Base-by-base conservation (phyloP, 169 alveolate genomes). In the Theileria orientalis region DNA sequence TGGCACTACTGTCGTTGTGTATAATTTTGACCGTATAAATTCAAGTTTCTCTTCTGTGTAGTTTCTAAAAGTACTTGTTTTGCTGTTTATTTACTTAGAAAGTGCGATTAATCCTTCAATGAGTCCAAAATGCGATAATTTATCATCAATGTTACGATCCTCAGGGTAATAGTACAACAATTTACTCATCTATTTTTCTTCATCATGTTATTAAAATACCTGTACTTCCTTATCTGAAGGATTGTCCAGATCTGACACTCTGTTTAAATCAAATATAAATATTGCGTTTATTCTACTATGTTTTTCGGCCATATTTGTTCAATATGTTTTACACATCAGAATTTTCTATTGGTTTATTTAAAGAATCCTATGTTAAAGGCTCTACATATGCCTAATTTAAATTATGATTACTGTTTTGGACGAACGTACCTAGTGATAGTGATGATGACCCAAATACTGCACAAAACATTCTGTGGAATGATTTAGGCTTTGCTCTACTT, bases 181-280 rank as follows among this genome's bases (percentile, higher is more conserved):
- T 56, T 79, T 79, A n/a, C 73, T 72, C 25, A 61, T 69, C 87
- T 79, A 61, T 14, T 14, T 3, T 2, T 30, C 1, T 13, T 0
- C 13, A 35, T 3, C 23, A 29, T 14, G 33, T 69, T 21, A 2
- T 1, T 16, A 8, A 3, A 49, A 0, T 59, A 79, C 87, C 83
- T 79, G 87, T 32, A 71, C 32, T n/a, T 79, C 84, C 35, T 79
- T 70, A 46, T 79, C 87, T 30, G 87, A 40, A 16, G 87, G 83
- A 56, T 71, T 30, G n/a, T 51, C 37, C 52, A 56, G 33, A 6
- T 67, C 27, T n/a, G 84, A 54, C 71, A 42, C 57, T 41, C 57
- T 68, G 46, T 72, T 66, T 41, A 79, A 25, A 29, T 79, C 87
- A 40, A 79, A 69, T 29, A 79, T 60, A 54, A 79, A 79, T 5